Evolutionary conservation across 1,284 basidiomycete genomes (phyloP).

Genomic region (Amylostereum areolatum): DNA sequence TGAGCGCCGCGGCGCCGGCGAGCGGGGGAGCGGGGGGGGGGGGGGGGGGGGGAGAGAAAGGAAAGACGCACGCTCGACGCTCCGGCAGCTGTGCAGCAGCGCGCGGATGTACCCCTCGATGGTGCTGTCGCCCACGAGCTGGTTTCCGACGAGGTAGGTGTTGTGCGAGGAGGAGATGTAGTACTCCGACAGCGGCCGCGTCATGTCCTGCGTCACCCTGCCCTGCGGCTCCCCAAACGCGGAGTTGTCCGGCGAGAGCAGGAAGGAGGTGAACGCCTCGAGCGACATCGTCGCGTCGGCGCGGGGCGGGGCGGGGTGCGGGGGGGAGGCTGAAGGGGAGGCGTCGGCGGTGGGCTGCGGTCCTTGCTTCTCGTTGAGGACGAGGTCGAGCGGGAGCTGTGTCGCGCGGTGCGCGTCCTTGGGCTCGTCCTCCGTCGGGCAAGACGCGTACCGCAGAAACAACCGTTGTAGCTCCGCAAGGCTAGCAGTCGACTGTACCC

Average conservation of each 20-base stretch:
- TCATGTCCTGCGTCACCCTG: slow-evolving; percentile 63
- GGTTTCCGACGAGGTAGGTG: slow-evolving; percentile 93
- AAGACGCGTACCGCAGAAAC: slow-evolving; percentile 49
- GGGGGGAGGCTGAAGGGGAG: slow-evolving; percentile 3
- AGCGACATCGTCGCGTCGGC: slow-evolving; percentile 26
- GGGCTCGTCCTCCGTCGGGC: slow-evolving; percentile 5
- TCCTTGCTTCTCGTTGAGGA: slow-evolving; percentile 18
- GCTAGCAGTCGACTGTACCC: too few relatives aligned
- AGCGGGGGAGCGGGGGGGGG: not conserved
- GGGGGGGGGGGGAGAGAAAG: slow-evolving; percentile 1
- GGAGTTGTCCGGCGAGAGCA: slow-evolving; percentile 65
- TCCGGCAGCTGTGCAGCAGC: slow-evolving; percentile 84
- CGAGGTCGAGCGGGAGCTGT: slow-evolving; percentile 19
- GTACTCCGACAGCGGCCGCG: slow-evolving; percentile 80
- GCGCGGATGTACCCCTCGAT: slow-evolving; percentile 96
- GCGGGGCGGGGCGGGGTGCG: slow-evolving; percentile 16
- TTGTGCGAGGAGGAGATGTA: slow-evolving; percentile 95
- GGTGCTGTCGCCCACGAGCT: slow-evolving; percentile 90
- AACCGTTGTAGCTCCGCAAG: slow-evolving; percentile 41
- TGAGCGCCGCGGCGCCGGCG: not conserved
- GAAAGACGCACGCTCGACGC: slow-evolving; percentile 75
- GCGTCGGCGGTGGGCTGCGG: slow-evolving; percentile 6
- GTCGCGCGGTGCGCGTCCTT: slow-evolving; percentile 12
- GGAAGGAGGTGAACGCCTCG: slow-evolving; percentile 70
- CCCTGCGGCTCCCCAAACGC: slow-evolving; percentile 41